phyloP scores from a whole-genome alignment of 2,329 filamentous ascomycete species.

The Chaetothyriales sp. region DNA sequence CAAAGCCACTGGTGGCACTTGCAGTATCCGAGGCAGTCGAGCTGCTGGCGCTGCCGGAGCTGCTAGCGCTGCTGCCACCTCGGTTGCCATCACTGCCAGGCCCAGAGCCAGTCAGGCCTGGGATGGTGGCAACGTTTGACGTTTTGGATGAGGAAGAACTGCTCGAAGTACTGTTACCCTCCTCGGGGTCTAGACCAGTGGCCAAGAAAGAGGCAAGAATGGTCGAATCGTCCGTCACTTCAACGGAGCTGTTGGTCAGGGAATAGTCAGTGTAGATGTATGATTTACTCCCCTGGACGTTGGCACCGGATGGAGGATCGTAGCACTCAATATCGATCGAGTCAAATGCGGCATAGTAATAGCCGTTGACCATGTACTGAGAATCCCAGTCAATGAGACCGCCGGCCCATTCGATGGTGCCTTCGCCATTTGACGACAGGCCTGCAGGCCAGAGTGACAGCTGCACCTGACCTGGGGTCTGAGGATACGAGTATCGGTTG shows the following conservation, averaged over 20 bases:
- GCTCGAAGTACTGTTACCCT: slow-evolving; percentile 25
- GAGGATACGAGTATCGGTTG: slow-evolving; percentile 75
- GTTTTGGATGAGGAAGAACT: slow-evolving; percentile 20
- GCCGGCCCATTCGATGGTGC: slow-evolving; percentile 84
- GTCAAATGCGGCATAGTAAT: slow-evolving; percentile 73
- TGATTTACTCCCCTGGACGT: slow-evolving; percentile 44
- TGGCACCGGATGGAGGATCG: slow-evolving; percentile 59
- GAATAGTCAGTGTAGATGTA: slow-evolving; percentile 59
- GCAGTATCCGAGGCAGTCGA: slow-evolving; percentile 7
- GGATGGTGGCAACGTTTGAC: slow-evolving; percentile 22
- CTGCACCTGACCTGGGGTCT: slow-evolving; percentile 81
- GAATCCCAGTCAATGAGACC: slow-evolving; percentile 78
- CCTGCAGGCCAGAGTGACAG: slow-evolving; percentile 95
- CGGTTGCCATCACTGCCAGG: slow-evolving; percentile 23
- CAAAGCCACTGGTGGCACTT: slow-evolving; percentile 17
- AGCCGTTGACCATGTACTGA: slow-evolving; percentile 69
- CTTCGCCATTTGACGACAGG: slow-evolving; percentile 59
- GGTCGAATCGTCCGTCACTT: slow-evolving; percentile 61
- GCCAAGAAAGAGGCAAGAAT: slow-evolving; percentile 65
- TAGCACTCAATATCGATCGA: slow-evolving; percentile 79
- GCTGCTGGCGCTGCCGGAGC: slow-evolving; percentile 1
- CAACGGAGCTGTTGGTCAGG: slow-evolving; percentile 63
- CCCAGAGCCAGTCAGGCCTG: slow-evolving; percentile 37
- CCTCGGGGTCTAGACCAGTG: slow-evolving; percentile 62
- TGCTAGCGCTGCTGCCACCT: slow-evolving; percentile 18